These are phyloP conservation scores for Ormosia emarginata DNA, from an alignment of 306 rosid genomes.

Conservation along the genomic window DNA sequence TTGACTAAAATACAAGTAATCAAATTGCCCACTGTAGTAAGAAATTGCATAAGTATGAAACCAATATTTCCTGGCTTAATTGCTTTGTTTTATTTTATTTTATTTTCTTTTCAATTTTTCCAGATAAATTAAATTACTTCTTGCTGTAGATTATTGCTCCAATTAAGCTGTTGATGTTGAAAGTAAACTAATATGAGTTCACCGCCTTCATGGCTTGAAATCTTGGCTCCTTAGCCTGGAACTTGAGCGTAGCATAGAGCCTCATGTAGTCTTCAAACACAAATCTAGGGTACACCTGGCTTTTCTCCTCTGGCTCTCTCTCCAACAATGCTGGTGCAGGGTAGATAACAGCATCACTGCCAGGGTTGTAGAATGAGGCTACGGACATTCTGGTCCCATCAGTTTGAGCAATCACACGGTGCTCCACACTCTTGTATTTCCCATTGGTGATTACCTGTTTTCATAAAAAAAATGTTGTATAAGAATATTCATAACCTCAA, in stretches of 20 bases:
- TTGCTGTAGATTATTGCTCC: neutral
- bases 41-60: neutral
- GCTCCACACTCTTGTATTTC: slow-evolving; percentile 74
- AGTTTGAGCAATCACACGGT: slow-evolving; percentile 61
- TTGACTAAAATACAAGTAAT: neutral
- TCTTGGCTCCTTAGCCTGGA: slow-evolving; percentile 73
- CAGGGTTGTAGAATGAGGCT: slow-evolving; percentile 80
- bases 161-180: slow-evolving; percentile 40
- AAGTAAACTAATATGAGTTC: slow-evolving; percentile 25
- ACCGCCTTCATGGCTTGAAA: slow-evolving; percentile 61
- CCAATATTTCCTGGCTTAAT: neutral
- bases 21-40: neutral
- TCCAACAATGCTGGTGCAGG: slow-evolving; percentile 65
- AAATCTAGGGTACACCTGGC: slow-evolving; percentile 59
- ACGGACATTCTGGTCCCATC: slow-evolving; percentile 64
- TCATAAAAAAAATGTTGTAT: neutral
- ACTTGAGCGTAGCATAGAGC: slow-evolving; percentile 53
- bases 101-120: neutral
- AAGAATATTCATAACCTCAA: neutral
- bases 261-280: slow-evolving; percentile 77
- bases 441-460: slow-evolving; percentile 66
- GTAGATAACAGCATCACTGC: slow-evolving; percentile 61
- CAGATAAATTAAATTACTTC: neutral
- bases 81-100: no score
- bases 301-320: slow-evolving; percentile 36